phyloP scores from a whole-genome alignment of 192 early-diverging fungal genomes.

The Coemansia sp. region DNA sequence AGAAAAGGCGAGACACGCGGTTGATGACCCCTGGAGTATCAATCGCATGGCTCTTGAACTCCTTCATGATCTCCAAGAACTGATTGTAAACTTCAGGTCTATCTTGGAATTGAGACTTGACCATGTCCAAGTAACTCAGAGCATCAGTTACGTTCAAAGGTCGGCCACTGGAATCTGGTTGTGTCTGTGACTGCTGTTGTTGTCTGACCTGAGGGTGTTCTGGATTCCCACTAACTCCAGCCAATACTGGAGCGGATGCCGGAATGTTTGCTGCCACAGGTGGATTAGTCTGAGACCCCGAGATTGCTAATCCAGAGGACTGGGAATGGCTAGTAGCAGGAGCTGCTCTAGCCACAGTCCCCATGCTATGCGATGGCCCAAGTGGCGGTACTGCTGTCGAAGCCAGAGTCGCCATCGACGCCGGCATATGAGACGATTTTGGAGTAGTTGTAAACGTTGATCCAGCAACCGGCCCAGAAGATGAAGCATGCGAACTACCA shows the following conservation, averaged over 20 bases:
- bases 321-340: constrained; percentile 2
- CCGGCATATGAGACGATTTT: constrained; percentile 1
- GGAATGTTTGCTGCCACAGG: neutral
- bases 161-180: constrained; percentile 26
- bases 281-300: constrained; percentile 1
- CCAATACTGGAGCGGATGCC: constrained; percentile 3
- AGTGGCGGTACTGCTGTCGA: constrained; percentile 16
- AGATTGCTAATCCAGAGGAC: constrained; percentile 13
- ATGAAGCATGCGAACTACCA: constrained; percentile 1
- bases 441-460: constrained; percentile 16
- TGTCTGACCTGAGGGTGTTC: neutral
- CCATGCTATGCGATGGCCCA: constrained; percentile 16
- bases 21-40: constrained; percentile 98
- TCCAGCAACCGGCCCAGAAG: constrained; percentile 8
- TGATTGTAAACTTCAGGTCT: constrained; percentile 96
- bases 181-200: constrained; percentile 16
- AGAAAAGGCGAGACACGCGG: constrained; percentile 93
- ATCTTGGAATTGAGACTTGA: constrained; percentile 89
- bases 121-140: constrained; percentile 92
- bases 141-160: constrained; percentile 83
- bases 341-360: constrained; percentile 6
- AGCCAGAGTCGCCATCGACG: neutral
- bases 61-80: constrained; percentile 99
- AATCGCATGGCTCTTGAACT: constrained; percentile 95
- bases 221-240: neutral